These are phyloP conservation scores for Pisolithus sp. DNA, from an alignment of 768 basidiomycete genomes.

Conservation along the genomic window DNA sequence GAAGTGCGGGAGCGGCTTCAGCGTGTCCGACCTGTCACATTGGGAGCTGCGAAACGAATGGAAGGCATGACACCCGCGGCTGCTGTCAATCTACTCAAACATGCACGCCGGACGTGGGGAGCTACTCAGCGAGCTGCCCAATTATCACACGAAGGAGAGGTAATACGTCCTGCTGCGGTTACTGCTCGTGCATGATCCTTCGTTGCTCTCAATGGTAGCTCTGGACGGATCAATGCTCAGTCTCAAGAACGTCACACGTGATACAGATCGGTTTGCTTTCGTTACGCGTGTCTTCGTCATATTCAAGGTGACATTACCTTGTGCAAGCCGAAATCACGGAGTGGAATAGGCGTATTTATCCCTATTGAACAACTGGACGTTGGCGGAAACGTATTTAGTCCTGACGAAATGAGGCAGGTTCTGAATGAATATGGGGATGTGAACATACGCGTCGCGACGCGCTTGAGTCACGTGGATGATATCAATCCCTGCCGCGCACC, in stretches of 20 bases:
- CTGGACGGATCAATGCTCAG: neutral
- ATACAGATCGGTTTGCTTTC: no score
- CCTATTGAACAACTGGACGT: no score
- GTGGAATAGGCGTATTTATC: no score
- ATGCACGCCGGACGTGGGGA: constrained; percentile 41
- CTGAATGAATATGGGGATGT: no score
- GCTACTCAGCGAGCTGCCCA: neutral
- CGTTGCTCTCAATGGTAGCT: neutral
- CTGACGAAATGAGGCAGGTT: no score
- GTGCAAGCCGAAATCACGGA: no score
- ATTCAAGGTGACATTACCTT: no score
- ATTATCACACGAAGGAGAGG: neutral
- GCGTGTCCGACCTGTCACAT: constrained; percentile 56
- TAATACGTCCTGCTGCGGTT: neutral
- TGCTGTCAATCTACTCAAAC: constrained; percentile 58
- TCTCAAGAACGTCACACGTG: neutral
- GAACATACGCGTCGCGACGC: neutral
- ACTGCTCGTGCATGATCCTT: constrained; percentile 1
- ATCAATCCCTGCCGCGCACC: neutral
- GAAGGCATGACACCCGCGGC: constrained; percentile 88
- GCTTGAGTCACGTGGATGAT: neutral
- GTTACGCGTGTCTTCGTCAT: no score
- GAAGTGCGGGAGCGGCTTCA: constrained; percentile 67
- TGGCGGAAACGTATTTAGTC: no score
- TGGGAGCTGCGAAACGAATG: constrained; percentile 89